Evolutionary conservation across 345 rosid genomes (phyloP).

Genomic region (Turritis glabra): DNA sequence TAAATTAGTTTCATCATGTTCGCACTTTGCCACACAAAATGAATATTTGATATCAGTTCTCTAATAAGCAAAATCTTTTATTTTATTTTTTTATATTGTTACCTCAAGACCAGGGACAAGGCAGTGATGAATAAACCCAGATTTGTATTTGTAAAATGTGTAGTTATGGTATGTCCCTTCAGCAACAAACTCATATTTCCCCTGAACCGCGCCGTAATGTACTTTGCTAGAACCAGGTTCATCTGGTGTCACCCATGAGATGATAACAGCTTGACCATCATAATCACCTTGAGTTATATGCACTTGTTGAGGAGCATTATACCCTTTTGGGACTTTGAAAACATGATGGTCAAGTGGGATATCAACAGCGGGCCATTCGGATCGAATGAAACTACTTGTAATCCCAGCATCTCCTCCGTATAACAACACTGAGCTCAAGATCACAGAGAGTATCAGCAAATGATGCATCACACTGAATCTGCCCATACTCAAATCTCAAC

Average conservation of each 20-base stretch:
- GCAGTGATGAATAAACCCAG: constrained; percentile 89
- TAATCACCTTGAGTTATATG: constrained; percentile 96
- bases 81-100: background rate
- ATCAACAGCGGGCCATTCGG: constrained; percentile 86
- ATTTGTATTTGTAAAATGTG: constrained; percentile 71
- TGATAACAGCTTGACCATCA: constrained; percentile 79
- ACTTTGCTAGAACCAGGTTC: constrained; percentile 64
- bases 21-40: background rate
- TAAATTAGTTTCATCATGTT: background rate
- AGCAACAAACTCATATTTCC: constrained; percentile 56
- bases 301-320: constrained; percentile 94
- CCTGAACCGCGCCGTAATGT: constrained; percentile 54
- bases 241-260: constrained; percentile 87
- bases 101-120: constrained; percentile 58
- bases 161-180: constrained; percentile 67
- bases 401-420: constrained; percentile 54
- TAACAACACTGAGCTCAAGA: constrained; percentile 39
- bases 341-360: constrained; percentile 75
- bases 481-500: background rate
- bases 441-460: constrained; percentile 35
- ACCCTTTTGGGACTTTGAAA: constrained; percentile 72
- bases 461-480: constrained; percentile 24
- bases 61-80: too few relatives aligned
- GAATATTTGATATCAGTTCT: background rate
- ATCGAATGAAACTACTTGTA: constrained; percentile 67